Evolutionary conservation across 352 stramenopile genomes (phyloP), one percentile per base, ranked within the genome.

Genomic region (Phytopythium chamaehyphon): DNA sequence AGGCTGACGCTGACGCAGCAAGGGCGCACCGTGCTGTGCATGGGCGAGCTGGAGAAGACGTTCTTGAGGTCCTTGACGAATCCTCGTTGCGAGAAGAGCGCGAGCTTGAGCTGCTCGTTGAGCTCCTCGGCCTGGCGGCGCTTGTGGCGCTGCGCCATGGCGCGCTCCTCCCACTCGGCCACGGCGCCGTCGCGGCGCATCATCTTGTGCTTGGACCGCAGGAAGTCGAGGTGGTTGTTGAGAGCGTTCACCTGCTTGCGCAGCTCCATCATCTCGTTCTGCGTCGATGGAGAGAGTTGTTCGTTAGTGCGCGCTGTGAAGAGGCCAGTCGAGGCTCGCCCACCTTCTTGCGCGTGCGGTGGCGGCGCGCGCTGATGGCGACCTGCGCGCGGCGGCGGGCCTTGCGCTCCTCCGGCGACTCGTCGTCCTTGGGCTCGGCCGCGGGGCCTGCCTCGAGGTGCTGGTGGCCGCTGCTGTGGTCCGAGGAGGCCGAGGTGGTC

Each of bases 71-170:
- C 21, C 0, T 38, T 19, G 18, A 57, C 22, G 40, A 59, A 47
- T 21, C 33, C n/a, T 9, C 39, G 42, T 16, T 60, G 45, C 16
- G 22, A 8, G 42, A 76, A 74, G n/a, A 80, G 43, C 24, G 66
- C 67, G 21, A 54, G 60, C 55, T 72, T 69, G 21, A 83, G 53
- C 8, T 54, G 50, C 11, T 66, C 57, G 45, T 80, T 81, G 6
- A 61, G 24, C 24, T 65, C 50, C 49, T 79, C 69, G 10, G 57
- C 59, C 43, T 83, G 61, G 33, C 58, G 54, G 39, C 66, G 73
- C 55, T 78, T 80, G 53, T 59, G 64, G 14, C 66, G 67, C 45
- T 78, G 59, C 22, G 58, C 65, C 23, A 68, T 58, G n/a, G 69
- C 69, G 14, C 40, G 51, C 49, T 80, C 66, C 45, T 83, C 61